Evolutionary conservation across 106 monocot genomes (phyloP).

Genomic region (Hemerocallis citrina): DNA sequence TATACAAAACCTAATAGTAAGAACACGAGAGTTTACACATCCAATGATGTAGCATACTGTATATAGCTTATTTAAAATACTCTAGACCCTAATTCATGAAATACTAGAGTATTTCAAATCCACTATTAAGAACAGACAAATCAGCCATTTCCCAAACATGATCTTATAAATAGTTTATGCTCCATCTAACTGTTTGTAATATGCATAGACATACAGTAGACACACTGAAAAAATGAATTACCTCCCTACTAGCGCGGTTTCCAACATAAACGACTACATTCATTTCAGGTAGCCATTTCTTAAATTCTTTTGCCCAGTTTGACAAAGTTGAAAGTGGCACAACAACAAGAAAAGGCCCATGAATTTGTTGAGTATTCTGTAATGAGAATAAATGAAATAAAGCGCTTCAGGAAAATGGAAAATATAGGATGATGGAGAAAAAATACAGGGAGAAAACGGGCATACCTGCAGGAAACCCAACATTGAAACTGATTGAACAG

Average conservation of each 20-base stretch:
- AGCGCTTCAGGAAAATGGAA: background rate
- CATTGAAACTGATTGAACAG: constrained; percentile 97
- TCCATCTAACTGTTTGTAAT: no score
- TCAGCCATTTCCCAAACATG: no score
- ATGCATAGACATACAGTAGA: no score
- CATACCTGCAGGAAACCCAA: constrained; percentile 88
- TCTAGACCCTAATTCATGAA: no score
- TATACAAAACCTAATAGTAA: no score
- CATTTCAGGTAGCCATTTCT: constrained; percentile 97
- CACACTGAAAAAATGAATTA: constrained; percentile 9
- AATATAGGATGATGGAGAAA: background rate
- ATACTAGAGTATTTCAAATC: no score
- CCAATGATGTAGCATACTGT: no score
- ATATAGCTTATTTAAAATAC: no score
- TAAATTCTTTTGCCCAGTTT: constrained; percentile 98
- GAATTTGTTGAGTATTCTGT: constrained; percentile 91
- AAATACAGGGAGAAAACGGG: background rate
- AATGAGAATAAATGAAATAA: constrained; percentile 3
- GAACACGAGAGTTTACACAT: no score
- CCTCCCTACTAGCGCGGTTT: constrained; percentile 99
- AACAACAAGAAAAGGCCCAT: constrained; percentile 97
- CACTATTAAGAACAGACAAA: no score
- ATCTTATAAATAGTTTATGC: no score
- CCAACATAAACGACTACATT: constrained; percentile 93
- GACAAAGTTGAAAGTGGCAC: constrained; percentile 94